A percentile compares a stretch with the other conserved stretches of the same genome.
phyloP scores from a whole-genome alignment of 306 rosid species.

The Morella rubra region DNA sequence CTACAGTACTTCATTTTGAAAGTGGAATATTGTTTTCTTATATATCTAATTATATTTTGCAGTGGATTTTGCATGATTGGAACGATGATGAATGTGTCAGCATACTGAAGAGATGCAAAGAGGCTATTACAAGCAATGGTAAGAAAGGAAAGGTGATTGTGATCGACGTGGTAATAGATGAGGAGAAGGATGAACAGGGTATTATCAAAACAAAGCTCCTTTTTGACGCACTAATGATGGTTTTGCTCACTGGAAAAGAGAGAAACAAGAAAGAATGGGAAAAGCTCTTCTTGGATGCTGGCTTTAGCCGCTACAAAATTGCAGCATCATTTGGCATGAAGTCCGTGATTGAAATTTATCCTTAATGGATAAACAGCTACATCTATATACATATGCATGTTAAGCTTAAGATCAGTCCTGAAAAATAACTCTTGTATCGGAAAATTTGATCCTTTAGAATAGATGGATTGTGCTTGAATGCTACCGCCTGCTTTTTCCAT shows the following conservation, averaged over 20 bases:
- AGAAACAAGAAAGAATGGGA: constrained; percentile 55
- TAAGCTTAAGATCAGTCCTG: too few species aligned
- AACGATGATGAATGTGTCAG: constrained; percentile 41
- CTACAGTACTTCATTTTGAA: neutral
- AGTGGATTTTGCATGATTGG: constrained; percentile 45
- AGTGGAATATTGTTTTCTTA: neutral
- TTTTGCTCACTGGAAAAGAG: constrained; percentile 36
- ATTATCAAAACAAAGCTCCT: constrained; percentile 38
- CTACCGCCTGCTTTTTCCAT: too few species aligned
- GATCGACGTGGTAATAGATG: constrained; percentile 48
- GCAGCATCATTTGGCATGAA: constrained; percentile 34
- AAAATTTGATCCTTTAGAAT: too few species aligned
- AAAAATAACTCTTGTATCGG: too few species aligned
- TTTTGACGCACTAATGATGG: constrained; percentile 49
- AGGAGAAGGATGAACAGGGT: constrained; percentile 25
- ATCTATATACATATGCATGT: too few species aligned
- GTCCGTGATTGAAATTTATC: constrained; percentile 56
- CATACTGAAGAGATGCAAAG: constrained; percentile 49
- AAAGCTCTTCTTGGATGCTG: constrained; percentile 44
- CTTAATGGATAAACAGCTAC: constrained; percentile 12
- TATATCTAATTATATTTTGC: constrained; percentile 3
- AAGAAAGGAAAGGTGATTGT: constrained; percentile 50
- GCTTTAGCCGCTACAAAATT: constrained; percentile 44
- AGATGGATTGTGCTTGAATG: too few species aligned
- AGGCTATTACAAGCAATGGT: constrained; percentile 39